These are phyloP conservation scores for Monilinia fructigena DNA, from an alignment of 2,329 filamentous ascomycete genomes.

Conservation along the genomic window DNA sequence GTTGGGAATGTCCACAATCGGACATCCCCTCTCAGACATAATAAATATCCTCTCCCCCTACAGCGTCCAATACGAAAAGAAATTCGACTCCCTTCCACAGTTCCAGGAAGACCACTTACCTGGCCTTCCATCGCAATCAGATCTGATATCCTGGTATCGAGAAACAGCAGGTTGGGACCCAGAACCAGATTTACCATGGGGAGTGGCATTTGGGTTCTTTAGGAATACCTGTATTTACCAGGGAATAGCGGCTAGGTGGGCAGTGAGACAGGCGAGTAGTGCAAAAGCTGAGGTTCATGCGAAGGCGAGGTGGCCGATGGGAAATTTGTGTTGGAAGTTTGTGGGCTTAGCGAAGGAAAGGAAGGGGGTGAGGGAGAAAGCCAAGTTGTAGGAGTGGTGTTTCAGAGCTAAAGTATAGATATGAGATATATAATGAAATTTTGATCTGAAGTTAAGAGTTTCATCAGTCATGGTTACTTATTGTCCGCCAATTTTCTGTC, in stretches of 20 bases:
- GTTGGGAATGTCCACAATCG: constrained; percentile 98
- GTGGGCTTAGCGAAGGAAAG: constrained; percentile 53
- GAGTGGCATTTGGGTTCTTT: constrained; percentile 61
- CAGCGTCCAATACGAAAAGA: constrained; percentile 33
- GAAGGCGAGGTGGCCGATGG: constrained; percentile 67
- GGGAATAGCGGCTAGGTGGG: constrained; percentile 88
- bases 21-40: constrained; percentile 91
- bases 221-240: constrained; percentile 66
- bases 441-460: background rate
- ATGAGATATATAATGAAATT: background rate
- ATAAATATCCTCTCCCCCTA: constrained; percentile 69
- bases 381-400: constrained; percentile 44
- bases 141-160: constrained; percentile 65
- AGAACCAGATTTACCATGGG: constrained; percentile 59
- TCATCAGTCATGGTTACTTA: background rate
- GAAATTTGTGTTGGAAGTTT: constrained; percentile 74
- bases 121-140: constrained; percentile 51
- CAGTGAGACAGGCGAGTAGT: constrained; percentile 84
- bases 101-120: constrained; percentile 51
- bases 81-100: constrained; percentile 39
- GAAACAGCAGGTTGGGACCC: constrained; percentile 72
- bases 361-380: constrained; percentile 39
- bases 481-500: background rate
- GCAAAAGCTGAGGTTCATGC: constrained; percentile 74
- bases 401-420: background rate